Percentiles rank a stretch among this genome's conserved stretches.
Evolutionary conservation across 2,329 filamentous ascomycete species (phyloP).

Genomic region (Fusarium pseudocircinatum): DNA sequence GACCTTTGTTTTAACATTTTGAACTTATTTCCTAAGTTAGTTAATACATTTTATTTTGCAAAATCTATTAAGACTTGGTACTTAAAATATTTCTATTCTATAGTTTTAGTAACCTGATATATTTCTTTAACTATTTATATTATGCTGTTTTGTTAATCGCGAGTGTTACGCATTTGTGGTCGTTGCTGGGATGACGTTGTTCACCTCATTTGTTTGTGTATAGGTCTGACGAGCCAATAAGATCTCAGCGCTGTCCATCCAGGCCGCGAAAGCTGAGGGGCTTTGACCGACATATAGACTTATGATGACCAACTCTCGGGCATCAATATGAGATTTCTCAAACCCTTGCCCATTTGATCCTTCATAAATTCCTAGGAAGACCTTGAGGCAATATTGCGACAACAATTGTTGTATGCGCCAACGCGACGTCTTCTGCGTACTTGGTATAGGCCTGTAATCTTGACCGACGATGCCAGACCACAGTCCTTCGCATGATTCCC

Average conservation of each 20-base stretch:
- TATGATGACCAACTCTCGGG: slow-evolving; percentile 14
- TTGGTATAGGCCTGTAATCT: slow-evolving; percentile 21
- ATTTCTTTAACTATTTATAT: neutral
- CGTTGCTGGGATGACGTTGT: slow-evolving; percentile 27
- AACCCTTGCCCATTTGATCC: slow-evolving; percentile 2
- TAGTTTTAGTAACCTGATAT: too few species aligned
- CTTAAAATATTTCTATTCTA: neutral
- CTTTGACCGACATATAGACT: slow-evolving; percentile 30
- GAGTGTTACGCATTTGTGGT: neutral
- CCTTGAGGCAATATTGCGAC: slow-evolving; percentile 14
- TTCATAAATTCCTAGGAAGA: neutral
- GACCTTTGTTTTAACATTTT: neutral
- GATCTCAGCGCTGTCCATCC: slow-evolving; percentile 19
- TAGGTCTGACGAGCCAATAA: slow-evolving; percentile 29
- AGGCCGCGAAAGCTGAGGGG: slow-evolving; percentile 37
- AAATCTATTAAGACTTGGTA: neutral
- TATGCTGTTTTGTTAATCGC: neutral
- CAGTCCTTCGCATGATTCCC: slow-evolving; percentile 36
- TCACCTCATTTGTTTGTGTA: slow-evolving; percentile 32
- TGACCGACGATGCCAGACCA: slow-evolving; percentile 36
- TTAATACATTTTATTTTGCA: neutral
- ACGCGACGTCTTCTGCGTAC: slow-evolving; percentile 1
- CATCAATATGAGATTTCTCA: slow-evolving; percentile 24
- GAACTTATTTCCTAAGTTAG: accelerated
- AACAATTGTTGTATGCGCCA: slow-evolving; percentile 33